Evolutionary conservation across 331 rosid genomes (phyloP).

Genomic region (Malus hybrid): DNA sequence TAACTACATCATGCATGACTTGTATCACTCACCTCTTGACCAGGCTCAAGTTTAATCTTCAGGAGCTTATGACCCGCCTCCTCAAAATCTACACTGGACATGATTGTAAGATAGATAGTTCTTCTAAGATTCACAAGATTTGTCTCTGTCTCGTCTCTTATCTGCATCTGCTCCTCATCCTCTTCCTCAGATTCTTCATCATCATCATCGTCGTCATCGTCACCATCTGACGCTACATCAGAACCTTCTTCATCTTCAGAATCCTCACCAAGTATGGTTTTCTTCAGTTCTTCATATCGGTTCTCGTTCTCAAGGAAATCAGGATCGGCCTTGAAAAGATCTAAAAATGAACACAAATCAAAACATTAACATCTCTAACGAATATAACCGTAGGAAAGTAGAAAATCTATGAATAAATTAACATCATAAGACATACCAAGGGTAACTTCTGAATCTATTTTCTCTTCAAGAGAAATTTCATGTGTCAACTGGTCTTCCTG

Average conservation of each 20-base stretch:
- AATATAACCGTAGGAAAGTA: slow-evolving; percentile 3
- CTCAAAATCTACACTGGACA: slow-evolving; percentile 92
- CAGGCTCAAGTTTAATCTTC: slow-evolving; percentile 84
- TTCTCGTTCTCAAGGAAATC: slow-evolving; percentile 66
- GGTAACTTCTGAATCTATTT: slow-evolving; percentile 62
- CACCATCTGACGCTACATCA: slow-evolving; percentile 49
- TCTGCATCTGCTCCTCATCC: slow-evolving; percentile 58
- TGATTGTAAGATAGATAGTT: slow-evolving; percentile 80
- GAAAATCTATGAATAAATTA: slow-evolving; percentile 2
- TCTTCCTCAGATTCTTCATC: slow-evolving; percentile 38
- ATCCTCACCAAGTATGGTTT: slow-evolving; percentile 76
- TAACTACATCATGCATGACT: slow-evolving; percentile 8
- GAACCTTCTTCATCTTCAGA: slow-evolving; percentile 73
- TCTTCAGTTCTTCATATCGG: slow-evolving; percentile 74
- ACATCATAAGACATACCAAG: slow-evolving; percentile 46
- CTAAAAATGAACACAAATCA: slow-evolving; percentile 24
- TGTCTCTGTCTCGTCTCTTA: slow-evolving; percentile 80
- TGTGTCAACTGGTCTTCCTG: slow-evolving; percentile 92
- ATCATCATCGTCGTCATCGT: slow-evolving; percentile 26
- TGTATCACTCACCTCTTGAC: slow-evolving; percentile 66
- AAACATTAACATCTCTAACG: background rate
- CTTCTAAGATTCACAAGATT: slow-evolving; percentile 77
- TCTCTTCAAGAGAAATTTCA: slow-evolving; percentile 79
- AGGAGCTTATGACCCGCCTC: slow-evolving; percentile 95
- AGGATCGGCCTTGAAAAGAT: slow-evolving; percentile 74